A percentile compares a stretch with the other conserved stretches of the same genome.
Evolutionary conservation across 768 basidiomycete genomes (phyloP).

Genomic region (Tremella fuciformis): DNA sequence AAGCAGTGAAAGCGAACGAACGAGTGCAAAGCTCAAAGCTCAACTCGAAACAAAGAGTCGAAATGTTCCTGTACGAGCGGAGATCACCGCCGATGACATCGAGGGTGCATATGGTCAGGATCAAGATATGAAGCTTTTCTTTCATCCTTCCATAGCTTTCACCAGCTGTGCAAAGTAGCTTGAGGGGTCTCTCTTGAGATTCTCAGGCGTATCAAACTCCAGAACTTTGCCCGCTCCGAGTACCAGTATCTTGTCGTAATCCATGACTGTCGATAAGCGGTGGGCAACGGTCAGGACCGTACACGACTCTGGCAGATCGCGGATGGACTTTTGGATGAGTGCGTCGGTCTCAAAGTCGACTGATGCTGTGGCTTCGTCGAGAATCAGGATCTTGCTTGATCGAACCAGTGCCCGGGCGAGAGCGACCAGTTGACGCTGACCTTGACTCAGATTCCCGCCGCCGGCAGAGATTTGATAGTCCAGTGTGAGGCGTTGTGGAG

Average conservation of each 20-base stretch:
- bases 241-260: conserved; percentile 62
- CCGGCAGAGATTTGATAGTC: conserved; percentile 52
- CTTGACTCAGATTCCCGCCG: conserved; percentile 58
- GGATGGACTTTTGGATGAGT: conserved; percentile 61
- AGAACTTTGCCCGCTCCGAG: conserved; percentile 67
- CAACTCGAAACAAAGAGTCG: too few species aligned
- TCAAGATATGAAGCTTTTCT: too few species aligned
- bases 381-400: conserved; percentile 60
- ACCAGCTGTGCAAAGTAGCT: conserved; percentile 65
- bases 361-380: conserved; percentile 56
- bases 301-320: conserved; percentile 54
- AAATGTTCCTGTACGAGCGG: too few species aligned
- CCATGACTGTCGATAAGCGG: conserved; percentile 60
- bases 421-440: conserved; percentile 63
- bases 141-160: conserved; percentile 44
- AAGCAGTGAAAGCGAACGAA: too few species aligned
- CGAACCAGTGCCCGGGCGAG: conserved; percentile 63
- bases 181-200: conserved; percentile 59
- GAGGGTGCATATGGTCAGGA: too few species aligned
- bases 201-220: conserved; percentile 70
- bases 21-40: too few species aligned
- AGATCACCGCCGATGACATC: too few species aligned
- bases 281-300: conserved; percentile 65
- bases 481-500: conserved; percentile 45
- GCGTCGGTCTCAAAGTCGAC: conserved; percentile 62